Percentiles rank a stretch among this genome's conserved stretches.
These are phyloP conservation scores for Kwoniella pini DNA, from an alignment of 768 basidiomycete species.

Conservation along the genomic window DNA sequence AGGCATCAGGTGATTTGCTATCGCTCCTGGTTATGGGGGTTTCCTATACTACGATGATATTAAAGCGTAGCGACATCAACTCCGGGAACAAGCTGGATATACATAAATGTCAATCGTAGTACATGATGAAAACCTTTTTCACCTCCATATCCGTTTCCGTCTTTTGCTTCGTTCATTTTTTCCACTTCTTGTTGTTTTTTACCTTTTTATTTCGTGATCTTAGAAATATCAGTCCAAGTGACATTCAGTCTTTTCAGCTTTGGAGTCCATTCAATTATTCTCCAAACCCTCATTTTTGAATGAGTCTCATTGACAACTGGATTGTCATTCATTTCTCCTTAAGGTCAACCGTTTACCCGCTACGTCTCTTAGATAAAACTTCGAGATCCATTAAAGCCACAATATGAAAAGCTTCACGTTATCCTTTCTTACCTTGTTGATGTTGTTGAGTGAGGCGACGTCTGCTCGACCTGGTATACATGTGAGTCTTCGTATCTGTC, in stretches of 20 bases:
- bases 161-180: background rate
- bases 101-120: background rate
- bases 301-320: conserved; percentile 6
- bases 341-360: too few species aligned
- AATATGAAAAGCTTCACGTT: conserved; percentile 8
- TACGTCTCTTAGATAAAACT: too few species aligned
- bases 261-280: too few species aligned
- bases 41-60: too few species aligned
- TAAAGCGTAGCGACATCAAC: too few species aligned
- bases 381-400: too few species aligned
- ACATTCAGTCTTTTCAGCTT: background rate
- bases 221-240: background rate
- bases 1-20: too few species aligned
- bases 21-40: too few species aligned
- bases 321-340: conserved; percentile 7
- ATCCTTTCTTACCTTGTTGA: conserved; percentile 5
- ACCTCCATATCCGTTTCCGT: background rate
- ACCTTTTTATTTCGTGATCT: background rate
- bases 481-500: conserved; percentile 1
- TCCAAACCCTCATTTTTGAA: too few species aligned
- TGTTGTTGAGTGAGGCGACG: background rate
- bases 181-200: background rate
- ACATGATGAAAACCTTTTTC: background rate
- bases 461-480: conserved; percentile 4
- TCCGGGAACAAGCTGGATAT: too few species aligned